Evolutionary conservation across 352 stramenopile species (phyloP).

Genomic region (Phytophthora ohioensis): DNA sequence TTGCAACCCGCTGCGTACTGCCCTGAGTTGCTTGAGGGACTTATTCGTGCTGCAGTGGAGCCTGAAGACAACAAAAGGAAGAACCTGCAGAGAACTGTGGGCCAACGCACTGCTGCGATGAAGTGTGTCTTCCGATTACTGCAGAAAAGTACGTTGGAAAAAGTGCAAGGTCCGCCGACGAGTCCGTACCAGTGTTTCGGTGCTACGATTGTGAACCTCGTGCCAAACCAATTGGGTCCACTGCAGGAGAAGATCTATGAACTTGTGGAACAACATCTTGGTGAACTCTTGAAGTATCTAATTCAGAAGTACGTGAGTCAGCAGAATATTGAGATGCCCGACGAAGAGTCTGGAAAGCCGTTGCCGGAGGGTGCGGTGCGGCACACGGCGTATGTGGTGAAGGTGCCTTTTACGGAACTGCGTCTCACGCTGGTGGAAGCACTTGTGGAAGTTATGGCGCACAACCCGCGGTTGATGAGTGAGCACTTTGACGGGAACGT

Average conservation of each 20-base stretch:
- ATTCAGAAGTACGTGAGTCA: constrained; percentile 83
- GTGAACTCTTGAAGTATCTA: constrained; percentile 74
- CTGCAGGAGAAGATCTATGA: constrained; percentile 79
- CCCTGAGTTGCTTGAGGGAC: constrained; percentile 80
- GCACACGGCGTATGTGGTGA: constrained; percentile 90
- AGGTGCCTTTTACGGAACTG: constrained; percentile 91
- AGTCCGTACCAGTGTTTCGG: constrained; percentile 89
- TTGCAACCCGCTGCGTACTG: constrained; percentile 88
- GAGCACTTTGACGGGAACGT: constrained; percentile 84
- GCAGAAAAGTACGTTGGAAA: constrained; percentile 79
- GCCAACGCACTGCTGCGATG: constrained; percentile 85
- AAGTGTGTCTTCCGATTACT: constrained; percentile 82
- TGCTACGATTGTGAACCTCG: constrained; percentile 85
- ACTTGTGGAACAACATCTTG: constrained; percentile 71
- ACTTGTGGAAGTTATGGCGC: constrained; percentile 86
- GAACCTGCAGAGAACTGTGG: constrained; percentile 44
- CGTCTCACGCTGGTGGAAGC: constrained; percentile 86
- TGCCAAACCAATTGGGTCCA: constrained; percentile 81
- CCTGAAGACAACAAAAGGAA: constrained; percentile 40
- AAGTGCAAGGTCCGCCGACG: constrained; percentile 80
- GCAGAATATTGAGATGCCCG: constrained; percentile 81
- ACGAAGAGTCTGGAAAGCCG: constrained; percentile 60
- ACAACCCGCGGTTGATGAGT: constrained; percentile 76
- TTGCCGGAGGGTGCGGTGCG: constrained; percentile 72
- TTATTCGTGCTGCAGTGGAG: constrained; percentile 73